Evolutionary conservation across 1,284 basidiomycete species (phyloP).

Genomic region (Puccinia brachypodii): DNA sequence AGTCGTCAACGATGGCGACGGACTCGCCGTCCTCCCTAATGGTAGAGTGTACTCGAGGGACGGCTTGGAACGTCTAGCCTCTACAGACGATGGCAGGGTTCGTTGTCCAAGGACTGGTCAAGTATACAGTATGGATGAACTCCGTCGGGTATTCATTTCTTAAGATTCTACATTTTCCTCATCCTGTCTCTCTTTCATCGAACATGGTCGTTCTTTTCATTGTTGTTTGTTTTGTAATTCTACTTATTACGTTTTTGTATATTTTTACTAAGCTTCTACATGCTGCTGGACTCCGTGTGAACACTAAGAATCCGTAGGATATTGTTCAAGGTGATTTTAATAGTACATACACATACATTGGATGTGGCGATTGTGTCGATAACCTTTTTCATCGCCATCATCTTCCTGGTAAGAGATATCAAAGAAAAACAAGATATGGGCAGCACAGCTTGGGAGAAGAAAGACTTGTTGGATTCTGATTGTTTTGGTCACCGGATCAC

Average conservation of each 20-base stretch:
- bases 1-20: conserved; percentile 43
- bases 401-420: too few species aligned
- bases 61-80: conserved; percentile 16
- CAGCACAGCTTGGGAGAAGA: too few species aligned
- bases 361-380: too few species aligned
- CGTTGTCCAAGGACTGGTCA: conserved; percentile 29
- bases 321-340: too few species aligned
- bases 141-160: conserved; percentile 31
- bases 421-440: too few species aligned
- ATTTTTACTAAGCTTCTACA: too few species aligned
- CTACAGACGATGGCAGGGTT: conserved; percentile 16
- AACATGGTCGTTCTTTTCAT: neutral
- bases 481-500: too few species aligned
- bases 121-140: conserved; percentile 24
- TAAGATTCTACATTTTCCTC: neutral
- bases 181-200: neutral
- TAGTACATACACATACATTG: too few species aligned
- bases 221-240: neutral
- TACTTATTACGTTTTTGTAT: neutral
- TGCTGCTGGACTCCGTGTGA: too few species aligned
- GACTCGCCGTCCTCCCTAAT: conserved; percentile 40
- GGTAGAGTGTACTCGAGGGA: conserved; percentile 34
- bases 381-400: too few species aligned
- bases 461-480: too few species aligned
- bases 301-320: too few species aligned